Base-by-base conservation (phyloP, 2,329 filamentous ascomycete genomes). In the Neonectria magnoliae region DNA sequence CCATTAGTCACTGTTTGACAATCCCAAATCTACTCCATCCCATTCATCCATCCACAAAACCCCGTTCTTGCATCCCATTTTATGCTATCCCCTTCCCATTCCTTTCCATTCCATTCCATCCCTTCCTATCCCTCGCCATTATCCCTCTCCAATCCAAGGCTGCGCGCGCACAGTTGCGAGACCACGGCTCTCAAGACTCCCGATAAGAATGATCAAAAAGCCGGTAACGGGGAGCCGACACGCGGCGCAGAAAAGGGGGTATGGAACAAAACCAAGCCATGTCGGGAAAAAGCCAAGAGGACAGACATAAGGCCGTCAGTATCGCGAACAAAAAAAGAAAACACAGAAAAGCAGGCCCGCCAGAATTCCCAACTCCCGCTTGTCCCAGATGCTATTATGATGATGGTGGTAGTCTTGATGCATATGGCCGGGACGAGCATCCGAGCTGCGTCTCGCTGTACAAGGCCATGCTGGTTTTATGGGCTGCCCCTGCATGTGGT, bases 361-460 rank as follows among this genome's bases (percentile, higher is more conserved):
- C 41, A 64, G 56, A 66, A 71, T 68, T 60, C 67, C 70, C 64
- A 73, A 73, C 71, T 73, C 71, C 71, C 57, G 72, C 73, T 71
- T 71, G 57, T 62, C 55, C 67, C 64, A 70, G 53, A 73, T 68
- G 69, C 65, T 68, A 48, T 57, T 27, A 73, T 55, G 57, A 68
- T 52, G 44, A 45, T 68, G 38, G n/a, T 16, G 47, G 53, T 29
- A 4, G 22, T 38, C 36, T 31, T 50, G 53, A 50, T 58, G 50
- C 64, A 51, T 45, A 53, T 38, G 14, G 36, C 22, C 53, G 53
- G 55, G 41, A 48, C 54, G 60, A 56, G 45, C 13, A 36, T 29
- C 10, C 7, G 11, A 36, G 18, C 31, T 31, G 14, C 36, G 51
- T 31, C 27, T 59, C 22, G 42, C 36, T 56, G 51, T 29, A 25